Conservation (phyloP, 176 grass and related monocot genomes). For the Chrysopogon serrulatus region DNA sequence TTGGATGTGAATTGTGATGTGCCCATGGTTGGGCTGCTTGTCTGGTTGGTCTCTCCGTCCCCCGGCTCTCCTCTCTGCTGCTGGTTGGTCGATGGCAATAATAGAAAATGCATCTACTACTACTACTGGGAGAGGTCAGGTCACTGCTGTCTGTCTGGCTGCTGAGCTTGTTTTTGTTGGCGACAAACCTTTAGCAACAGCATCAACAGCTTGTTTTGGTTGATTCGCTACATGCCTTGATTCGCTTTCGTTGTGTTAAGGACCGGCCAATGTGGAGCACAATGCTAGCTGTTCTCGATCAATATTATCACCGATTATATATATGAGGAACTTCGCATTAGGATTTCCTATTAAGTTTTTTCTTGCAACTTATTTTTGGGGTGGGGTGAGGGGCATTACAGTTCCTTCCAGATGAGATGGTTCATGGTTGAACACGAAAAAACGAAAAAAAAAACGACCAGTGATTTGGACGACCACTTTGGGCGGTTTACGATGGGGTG, state of each 20-base stretch:
- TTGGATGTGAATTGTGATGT: background rate
- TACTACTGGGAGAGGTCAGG: background rate
- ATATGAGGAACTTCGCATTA: background rate
- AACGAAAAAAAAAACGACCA: no score
- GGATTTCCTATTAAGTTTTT: background rate
- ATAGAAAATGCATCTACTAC: background rate
- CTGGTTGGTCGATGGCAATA: background rate
- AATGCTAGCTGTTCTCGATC: background rate
- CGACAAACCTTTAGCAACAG: background rate
- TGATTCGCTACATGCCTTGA: background rate
- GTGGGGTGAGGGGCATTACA: no score
- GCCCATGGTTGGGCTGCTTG: background rate
- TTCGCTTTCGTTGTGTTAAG: background rate
- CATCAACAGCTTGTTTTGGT: no score
- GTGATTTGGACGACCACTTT: no score
- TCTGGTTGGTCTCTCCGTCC: background rate
- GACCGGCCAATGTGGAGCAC: background rate
- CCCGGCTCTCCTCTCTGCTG: background rate
- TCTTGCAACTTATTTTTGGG: no score
- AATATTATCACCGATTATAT: background rate
- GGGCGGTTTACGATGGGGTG: no score
- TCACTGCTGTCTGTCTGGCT: background rate
- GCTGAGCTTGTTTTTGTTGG: background rate
- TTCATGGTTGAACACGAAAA: no score
- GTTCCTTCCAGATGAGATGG: no score